phyloP scores from a whole-genome alignment of 345 rosid species.

The Syzygium oleosum region DNA sequence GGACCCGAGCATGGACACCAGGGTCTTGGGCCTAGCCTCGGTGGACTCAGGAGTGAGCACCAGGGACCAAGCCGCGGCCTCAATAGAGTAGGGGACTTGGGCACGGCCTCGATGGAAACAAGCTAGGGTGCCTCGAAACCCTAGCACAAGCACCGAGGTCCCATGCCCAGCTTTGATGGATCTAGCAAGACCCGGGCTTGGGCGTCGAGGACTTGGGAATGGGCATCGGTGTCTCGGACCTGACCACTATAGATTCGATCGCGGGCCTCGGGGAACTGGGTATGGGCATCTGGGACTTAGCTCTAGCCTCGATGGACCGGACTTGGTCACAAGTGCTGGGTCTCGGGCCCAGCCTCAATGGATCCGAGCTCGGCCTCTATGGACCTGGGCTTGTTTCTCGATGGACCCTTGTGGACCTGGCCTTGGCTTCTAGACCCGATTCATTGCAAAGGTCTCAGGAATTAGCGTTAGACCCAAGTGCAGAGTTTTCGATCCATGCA shows the following conservation, averaged over 20 bases:
- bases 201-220: fast-evolving
- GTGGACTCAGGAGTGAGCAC: not conserved
- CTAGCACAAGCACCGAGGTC: not conserved
- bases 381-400: not conserved
- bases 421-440: fast-evolving
- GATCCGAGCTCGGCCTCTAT: not conserved
- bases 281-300: fast-evolving
- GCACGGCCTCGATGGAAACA: not conserved
- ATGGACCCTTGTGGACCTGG: not conserved
- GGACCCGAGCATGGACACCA: not conserved
- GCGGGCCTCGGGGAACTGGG: fast-evolving
- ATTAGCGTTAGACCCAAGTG: not conserved
- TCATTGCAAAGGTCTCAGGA: not conserved
- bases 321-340: fast-evolving
- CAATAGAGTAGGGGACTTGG: not conserved
- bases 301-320: not conserved
- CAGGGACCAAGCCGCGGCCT: not conserved
- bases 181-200: fast-evolving
- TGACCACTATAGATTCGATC: fast-evolving
- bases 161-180: not conserved
- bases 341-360: not conserved
- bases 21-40: fast-evolving
- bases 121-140: not conserved
- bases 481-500: not conserved
- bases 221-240: fast-evolving